Evolutionary conservation across 192 early-diverging fungal genomes (phyloP).

Genomic region (Dispira simplex): DNA sequence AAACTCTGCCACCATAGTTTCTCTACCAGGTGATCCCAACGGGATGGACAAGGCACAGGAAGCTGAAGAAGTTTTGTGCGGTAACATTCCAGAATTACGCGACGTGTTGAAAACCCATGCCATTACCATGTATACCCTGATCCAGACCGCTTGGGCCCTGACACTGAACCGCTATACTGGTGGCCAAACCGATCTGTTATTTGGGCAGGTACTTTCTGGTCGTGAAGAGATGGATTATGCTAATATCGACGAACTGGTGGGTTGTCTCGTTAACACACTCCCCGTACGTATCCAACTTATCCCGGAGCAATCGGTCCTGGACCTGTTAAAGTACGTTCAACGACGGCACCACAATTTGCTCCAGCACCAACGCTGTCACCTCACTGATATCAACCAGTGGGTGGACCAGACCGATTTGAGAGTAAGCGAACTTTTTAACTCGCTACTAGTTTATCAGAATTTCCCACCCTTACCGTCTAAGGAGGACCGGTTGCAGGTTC

Average conservation of each 20-base stretch:
- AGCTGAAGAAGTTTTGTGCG: not conserved
- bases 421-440: not conserved
- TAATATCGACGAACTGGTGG: not conserved
- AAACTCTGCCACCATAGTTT: not conserved
- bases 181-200: slow-evolving; percentile 3
- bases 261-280: slow-evolving; percentile 4
- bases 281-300: slow-evolving; percentile 1
- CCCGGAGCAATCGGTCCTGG: not conserved
- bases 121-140: not conserved
- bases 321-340: not conserved
- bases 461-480: not conserved
- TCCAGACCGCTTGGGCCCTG: slow-evolving; percentile 1
- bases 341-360: not conserved
- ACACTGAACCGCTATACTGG: not conserved
- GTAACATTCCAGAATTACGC: not conserved
- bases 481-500: not conserved
- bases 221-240: not conserved
- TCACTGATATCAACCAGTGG: slow-evolving; percentile 2
- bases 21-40: not conserved
- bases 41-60: not conserved
- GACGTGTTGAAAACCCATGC: not conserved
- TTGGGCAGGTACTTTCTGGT: not conserved
- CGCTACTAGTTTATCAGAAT: slow-evolving; percentile 2
- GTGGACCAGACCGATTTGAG: no score
- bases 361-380: not conserved